Evolutionary conservation across 495 filamentous ascomycete species (phyloP), one percentile per base, ranked within the genome.

Genomic region (Astrocystis sublimbata): DNA sequence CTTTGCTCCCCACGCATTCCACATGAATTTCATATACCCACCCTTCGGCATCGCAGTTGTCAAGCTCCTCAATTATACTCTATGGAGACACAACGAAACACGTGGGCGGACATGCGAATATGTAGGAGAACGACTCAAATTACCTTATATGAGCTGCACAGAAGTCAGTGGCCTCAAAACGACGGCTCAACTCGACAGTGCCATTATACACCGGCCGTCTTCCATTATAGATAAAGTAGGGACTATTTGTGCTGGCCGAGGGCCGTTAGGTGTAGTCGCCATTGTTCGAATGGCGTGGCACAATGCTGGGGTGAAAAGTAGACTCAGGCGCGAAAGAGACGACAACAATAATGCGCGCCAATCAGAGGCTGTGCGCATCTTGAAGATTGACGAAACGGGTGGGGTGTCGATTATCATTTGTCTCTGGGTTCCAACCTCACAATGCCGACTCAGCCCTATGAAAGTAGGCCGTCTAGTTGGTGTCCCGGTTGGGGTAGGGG

Each of bases 291-390:
- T 45, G 40, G 42, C 40, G 46, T 9, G 17, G 24, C 28, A 31
- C 46, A 23, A 49, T 28, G 24, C 24, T 35, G 46, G 26, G 45
- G 58, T 35, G 17, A n/a, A n/a, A n/a, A n/a, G 33, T 41, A 24
- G 26, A 23, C n/a, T 53, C 17, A 38, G 31, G 51, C 6, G n/a
- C n/a, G n/a, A n/a, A n/a, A n/a, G 24, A 2, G 3, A 46, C 56
- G 30, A 46, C 43, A 26, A 55, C 33, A 31, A 10, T 47, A 0
- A 28, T 62, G 60, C 51, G 60, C 60, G 58, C 63, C 63, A 65
- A 65, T 65, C 58, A 65, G 21, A 54, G 43, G 41, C 63, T 47
- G 21, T 46, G 58, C 63, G 63, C 63, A 65, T 61, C 15, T 21
- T 28, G 50, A 56, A 40, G 40, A 45, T 55, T 47, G 51, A 49